Conservation (phyloP, 2,329 filamentous ascomycete species). For the Xylaria sp. region DNA sequence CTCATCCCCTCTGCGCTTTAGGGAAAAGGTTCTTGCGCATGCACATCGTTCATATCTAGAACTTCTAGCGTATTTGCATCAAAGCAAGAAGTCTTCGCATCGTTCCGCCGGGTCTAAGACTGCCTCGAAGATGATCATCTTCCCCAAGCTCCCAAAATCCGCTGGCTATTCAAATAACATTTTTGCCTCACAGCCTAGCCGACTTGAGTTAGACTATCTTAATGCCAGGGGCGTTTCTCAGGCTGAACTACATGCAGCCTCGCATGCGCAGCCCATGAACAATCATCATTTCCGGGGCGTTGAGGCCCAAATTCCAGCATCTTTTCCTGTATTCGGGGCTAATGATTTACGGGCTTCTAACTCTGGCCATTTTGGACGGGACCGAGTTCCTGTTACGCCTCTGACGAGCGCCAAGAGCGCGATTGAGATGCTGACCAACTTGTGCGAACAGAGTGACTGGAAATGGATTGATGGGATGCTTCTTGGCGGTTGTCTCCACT, state of each 20-base stretch:
- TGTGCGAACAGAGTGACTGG: conserved; percentile 83
- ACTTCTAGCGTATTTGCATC: conserved; percentile 68
- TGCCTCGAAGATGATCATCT: conserved; percentile 58
- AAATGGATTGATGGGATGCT: conserved; percentile 93
- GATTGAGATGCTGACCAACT: conserved; percentile 71
- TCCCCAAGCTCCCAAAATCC: conserved; percentile 57
- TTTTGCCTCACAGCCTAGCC: conserved; percentile 29
- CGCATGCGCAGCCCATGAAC: conserved; percentile 25
- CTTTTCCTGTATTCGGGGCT: conserved; percentile 35
- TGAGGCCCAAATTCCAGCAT: conserved; percentile 28
- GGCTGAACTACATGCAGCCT: conserved; percentile 17
- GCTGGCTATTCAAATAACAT: conserved; percentile 26
- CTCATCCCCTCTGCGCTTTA: conserved; percentile 55
- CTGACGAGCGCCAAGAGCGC: conserved; percentile 67
- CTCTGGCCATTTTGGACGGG: conserved; percentile 29
- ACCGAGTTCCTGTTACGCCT: conserved; percentile 45
- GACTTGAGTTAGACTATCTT: conserved; percentile 20
- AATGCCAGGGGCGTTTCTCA: conserved; percentile 24
- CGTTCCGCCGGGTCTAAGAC: conserved; percentile 47
- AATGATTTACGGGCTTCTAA: conserved; percentile 31
- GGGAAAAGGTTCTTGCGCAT: conserved; percentile 70
- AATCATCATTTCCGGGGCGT: conserved; percentile 26
- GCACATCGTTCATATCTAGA: conserved; percentile 77
- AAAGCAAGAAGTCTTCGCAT: conserved; percentile 56
- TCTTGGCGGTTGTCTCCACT: conserved; percentile 87